Conservation (phyloP, 2,329 filamentous ascomycete genomes). For the Botrytis medusae region DNA sequence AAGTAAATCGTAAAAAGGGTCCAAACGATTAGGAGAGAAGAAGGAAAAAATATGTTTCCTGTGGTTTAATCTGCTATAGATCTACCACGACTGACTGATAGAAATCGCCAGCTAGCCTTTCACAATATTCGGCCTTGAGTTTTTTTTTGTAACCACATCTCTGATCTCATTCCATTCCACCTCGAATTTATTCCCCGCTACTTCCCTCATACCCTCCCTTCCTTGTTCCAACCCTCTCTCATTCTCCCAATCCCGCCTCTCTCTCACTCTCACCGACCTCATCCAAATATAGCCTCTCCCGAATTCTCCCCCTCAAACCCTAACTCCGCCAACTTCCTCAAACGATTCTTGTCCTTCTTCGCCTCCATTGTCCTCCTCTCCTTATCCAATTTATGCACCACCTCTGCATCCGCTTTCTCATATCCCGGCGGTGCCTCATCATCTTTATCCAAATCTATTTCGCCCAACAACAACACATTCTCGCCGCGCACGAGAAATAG, state of each 20-base stretch:
- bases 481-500: constrained; percentile 92
- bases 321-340: constrained; percentile 69
- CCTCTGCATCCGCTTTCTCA: constrained; percentile 61
- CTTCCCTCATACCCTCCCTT: constrained; percentile 6
- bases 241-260: not conserved
- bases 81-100: constrained; percentile 21
- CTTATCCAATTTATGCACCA: constrained; percentile 72
- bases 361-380: constrained; percentile 69
- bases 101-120: constrained; percentile 23
- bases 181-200: constrained; percentile 37
- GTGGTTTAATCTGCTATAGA: constrained; percentile 16
- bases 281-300: constrained; percentile 70
- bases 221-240: not conserved
- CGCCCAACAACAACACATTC: constrained; percentile 92
- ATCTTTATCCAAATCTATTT: constrained; percentile 96
- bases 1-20: not conserved
- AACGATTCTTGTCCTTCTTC: constrained; percentile 67
- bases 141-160: constrained; percentile 11
- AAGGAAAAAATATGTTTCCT: constrained; percentile 18
- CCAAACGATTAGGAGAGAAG: not conserved
- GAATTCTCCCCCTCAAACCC: constrained; percentile 87
- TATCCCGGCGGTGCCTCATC: constrained; percentile 77
- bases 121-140: constrained; percentile 22
- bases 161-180: constrained; percentile 20
- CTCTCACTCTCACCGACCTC: not conserved